Evolutionary conservation across 495 filamentous ascomycete genomes (phyloP), one percentile per base, ranked within the genome.

Genomic region (Aspergillus sclerotiicarbonarius): DNA sequence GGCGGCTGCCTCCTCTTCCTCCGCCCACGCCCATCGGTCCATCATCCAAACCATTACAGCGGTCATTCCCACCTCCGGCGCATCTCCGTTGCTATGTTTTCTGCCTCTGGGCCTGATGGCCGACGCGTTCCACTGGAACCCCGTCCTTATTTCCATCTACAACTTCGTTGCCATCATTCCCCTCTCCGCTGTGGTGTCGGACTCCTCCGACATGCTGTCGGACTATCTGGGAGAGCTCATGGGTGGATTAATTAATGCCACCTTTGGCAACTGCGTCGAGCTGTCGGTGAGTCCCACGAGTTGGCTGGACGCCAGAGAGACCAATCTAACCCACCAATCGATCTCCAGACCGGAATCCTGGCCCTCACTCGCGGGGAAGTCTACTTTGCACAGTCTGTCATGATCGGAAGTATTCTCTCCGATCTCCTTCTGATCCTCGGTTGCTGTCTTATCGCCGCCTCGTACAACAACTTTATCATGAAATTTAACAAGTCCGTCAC

Each of bases 101-200:
- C 53, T 56, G 9, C 43, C 67, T 18, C 54, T 67, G 16, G 67
- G 65, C 0, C 62, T 70, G 10, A 32, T 52, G 10, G 52, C 60
- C 3, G 64, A 60, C 12, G 35, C 39, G 7, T 44, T 58, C 37
- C 45, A 53, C 6, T 70, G 60, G 65, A 52, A 62, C 47, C 51
- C 66, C 9, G 54, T 63, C 8, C 15, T 65, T 6, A 50, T 62
- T 30, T 70, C 65, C 39, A 25, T 62, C 39, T 60, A 67, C 45
- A 71, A 67, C 35, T 68, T 69, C 48, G 33, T 71, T 20, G 66
- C 68, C 15, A 69, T 69, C 35, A 43, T 71, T 20, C 63, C 68
- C 7, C 60, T 71, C 6, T 60, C 64, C 1, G 57, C 62, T 1
- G 31, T 67, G 18, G 53, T 71, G 9, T 67, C 63, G 3, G 65